Base-by-base conservation (phyloP, 192 early-diverging fungal genomes). In the Powellomyces hirtus region DNA sequence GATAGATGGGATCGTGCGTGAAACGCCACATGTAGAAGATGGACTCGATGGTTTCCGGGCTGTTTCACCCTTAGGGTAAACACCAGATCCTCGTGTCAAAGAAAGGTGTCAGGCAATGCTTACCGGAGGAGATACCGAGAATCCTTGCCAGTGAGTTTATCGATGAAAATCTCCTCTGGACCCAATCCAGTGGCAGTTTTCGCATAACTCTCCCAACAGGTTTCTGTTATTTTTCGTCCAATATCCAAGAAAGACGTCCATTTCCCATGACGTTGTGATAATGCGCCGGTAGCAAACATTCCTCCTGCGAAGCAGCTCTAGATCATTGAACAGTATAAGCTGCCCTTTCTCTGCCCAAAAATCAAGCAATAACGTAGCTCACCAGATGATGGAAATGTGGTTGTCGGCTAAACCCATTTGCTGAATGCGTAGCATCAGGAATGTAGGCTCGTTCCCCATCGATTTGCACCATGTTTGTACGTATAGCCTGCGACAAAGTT, bases 121-220 rank as follows among this genome's bases (percentile, higher is more conserved):
- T 70, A 77, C 77, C 77, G 67, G 20, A 78, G 64, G n/a, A 49
- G 38, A 57, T 66, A 76, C 42, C 51, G 22, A 26, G 38, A 24
- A 58, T 72, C 59, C 38, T n/a, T n/a, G 35, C 20, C 51, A 1
- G 14, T 36, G 29, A 74, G 18, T 16, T 38, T 10, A 8, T 57
- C 57, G 16, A 44, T 64, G 52, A 65, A n/a, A 8, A 88, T 87
- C 42, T 88, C 87, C 66, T 97, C 94, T 55, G 88, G 81, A 7
- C 89, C 88, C 30, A 97, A 75, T 0, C 93, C 90, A 0, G 92
- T 89, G 11, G 74, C 74, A 13, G 91, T 90, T 35, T 67, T 65
- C 29, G 79, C 79, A 77, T 94, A 94, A 81, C 89, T 89, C 42
- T 72, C 52, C 53, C 57, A 79, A 56, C 80, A 82, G 1, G 72